phyloP scores from a whole-genome alignment of 768 basidiomycete species.

The Leccinum sublutescens region DNA sequence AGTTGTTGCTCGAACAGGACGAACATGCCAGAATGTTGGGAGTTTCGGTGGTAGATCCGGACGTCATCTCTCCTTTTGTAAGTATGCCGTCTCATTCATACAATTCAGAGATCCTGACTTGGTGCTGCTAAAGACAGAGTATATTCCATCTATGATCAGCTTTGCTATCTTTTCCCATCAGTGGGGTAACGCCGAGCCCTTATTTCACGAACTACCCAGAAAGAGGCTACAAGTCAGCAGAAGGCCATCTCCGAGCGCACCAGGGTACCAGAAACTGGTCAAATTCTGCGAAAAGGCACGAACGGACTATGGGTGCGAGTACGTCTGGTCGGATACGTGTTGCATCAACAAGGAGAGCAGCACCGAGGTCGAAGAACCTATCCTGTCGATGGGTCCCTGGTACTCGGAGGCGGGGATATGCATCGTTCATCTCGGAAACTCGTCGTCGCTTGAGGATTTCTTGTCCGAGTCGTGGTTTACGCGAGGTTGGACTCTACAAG shows the following conservation, averaged over 20 bases:
- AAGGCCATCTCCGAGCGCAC: slow-evolving; percentile 15
- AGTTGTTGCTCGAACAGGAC: slow-evolving; percentile 20
- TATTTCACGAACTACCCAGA: slow-evolving; percentile 21
- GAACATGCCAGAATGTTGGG: slow-evolving; percentile 23
- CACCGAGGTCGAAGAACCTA: slow-evolving; percentile 28
- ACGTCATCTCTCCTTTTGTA: slow-evolving; percentile 21
- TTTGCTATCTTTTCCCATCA: slow-evolving; percentile 29
- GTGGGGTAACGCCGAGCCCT: slow-evolving; percentile 25
- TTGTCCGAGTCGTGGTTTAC: slow-evolving; percentile 24
- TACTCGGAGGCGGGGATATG: slow-evolving; percentile 24
- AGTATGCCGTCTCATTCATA: neutral
- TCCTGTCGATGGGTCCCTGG: slow-evolving; percentile 25
- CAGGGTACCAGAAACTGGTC: slow-evolving; percentile 26
- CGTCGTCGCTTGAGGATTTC: slow-evolving; percentile 21
- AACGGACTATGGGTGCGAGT: slow-evolving; percentile 23
- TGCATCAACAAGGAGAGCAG: slow-evolving; percentile 29
- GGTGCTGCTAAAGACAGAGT: slow-evolving; percentile 10
- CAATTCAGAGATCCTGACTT: slow-evolving; percentile 2
- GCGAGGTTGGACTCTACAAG: slow-evolving; percentile 24
- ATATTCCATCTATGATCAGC: slow-evolving; percentile 18
- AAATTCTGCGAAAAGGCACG: slow-evolving; percentile 29
- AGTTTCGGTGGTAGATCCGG: slow-evolving; percentile 16
- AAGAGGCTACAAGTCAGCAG: slow-evolving; percentile 14
- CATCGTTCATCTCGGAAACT: slow-evolving; percentile 24
- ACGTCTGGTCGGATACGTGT: slow-evolving; percentile 30